phyloP scores from a whole-genome alignment of 768 basidiomycete species.

The Mycena rebaudengoi region DNA sequence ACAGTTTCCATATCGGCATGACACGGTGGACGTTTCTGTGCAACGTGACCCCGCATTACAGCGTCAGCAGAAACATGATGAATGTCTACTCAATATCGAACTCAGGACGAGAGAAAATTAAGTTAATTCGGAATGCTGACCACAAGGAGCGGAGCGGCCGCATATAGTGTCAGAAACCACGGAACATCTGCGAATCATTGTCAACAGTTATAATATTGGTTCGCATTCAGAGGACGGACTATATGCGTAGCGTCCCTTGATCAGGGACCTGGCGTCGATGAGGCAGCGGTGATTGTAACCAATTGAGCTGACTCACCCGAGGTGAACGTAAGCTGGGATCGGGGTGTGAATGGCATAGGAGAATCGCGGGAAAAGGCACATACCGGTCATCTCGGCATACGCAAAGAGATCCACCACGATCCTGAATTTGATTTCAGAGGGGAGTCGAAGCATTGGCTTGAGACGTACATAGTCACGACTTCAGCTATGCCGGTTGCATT shows the following conservation, averaged over 20 bases:
- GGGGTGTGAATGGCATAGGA: too few species aligned
- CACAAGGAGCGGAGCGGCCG: neutral
- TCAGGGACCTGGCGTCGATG: too few species aligned
- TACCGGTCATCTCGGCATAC: neutral
- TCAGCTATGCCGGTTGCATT: neutral
- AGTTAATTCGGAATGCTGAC: neutral
- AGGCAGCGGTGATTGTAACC: too few species aligned
- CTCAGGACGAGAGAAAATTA: too few species aligned
- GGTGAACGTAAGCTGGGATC: too few species aligned
- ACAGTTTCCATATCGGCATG: neutral
- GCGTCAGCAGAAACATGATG: neutral
- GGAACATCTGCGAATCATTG: neutral
- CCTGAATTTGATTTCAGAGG: neutral
- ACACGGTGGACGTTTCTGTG: neutral
- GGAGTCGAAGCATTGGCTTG: too few species aligned
- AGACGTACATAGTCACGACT: neutral
- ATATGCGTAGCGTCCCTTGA: neutral
- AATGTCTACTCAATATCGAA: neutral
- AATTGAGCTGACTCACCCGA: too few species aligned
- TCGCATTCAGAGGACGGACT: neutral
- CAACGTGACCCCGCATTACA: neutral
- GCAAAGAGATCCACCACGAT: neutral
- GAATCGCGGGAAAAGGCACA: too few species aligned
- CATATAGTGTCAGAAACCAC: neutral
- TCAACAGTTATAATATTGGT: neutral